Evolutionary conservation across 108 stramenopile species (phyloP).

Genomic region (Cylindrotheca closterium): DNA sequence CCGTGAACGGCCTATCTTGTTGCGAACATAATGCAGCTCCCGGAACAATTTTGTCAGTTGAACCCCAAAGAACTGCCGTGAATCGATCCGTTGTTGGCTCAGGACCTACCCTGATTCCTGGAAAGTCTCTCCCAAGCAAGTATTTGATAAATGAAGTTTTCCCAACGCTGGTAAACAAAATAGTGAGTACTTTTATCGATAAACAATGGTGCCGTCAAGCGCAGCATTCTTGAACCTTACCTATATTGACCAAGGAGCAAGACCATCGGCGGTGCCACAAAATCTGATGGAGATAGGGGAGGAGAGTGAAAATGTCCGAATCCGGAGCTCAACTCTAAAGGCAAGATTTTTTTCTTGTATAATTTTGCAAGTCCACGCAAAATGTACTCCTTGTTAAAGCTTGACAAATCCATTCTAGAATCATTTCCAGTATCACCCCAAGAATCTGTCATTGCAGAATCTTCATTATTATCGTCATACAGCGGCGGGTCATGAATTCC

Average conservation of each 20-base stretch:
- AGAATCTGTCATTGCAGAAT: slow-evolving; percentile 1
- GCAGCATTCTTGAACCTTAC: too few species aligned
- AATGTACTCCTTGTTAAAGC: slow-evolving; percentile 85
- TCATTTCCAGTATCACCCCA: slow-evolving; percentile 13
- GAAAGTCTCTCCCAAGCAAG: slow-evolving; percentile 91
- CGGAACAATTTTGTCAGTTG: slow-evolving; percentile 80
- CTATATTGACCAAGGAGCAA: slow-evolving; percentile 93
- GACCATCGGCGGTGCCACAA: slow-evolving; percentile 97
- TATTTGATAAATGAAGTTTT: slow-evolving; percentile 94
- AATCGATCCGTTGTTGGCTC: slow-evolving; percentile 94
- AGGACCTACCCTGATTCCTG: slow-evolving; percentile 95
- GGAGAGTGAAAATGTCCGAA: slow-evolving; percentile 98
- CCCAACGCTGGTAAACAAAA: slow-evolving; percentile 65
- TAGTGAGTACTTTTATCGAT: too few species aligned
- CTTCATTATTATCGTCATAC: too few species aligned
- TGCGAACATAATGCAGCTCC: slow-evolving; percentile 94
- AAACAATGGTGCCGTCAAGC: too few species aligned
- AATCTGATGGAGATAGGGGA: slow-evolving; percentile 93
- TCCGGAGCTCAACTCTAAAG: slow-evolving; percentile 80
- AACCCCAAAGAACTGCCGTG: slow-evolving; percentile 80
- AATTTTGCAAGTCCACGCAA: slow-evolving; percentile 73
- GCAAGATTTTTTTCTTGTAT: slow-evolving; percentile 85
- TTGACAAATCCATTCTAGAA: slow-evolving; percentile 61
- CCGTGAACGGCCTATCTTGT: slow-evolving; percentile 91
- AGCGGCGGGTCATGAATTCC: slow-evolving; percentile 8